These are phyloP conservation scores for Wakefieldia striispora DNA, from an alignment of 768 basidiomycete species.

Conservation along the genomic window DNA sequence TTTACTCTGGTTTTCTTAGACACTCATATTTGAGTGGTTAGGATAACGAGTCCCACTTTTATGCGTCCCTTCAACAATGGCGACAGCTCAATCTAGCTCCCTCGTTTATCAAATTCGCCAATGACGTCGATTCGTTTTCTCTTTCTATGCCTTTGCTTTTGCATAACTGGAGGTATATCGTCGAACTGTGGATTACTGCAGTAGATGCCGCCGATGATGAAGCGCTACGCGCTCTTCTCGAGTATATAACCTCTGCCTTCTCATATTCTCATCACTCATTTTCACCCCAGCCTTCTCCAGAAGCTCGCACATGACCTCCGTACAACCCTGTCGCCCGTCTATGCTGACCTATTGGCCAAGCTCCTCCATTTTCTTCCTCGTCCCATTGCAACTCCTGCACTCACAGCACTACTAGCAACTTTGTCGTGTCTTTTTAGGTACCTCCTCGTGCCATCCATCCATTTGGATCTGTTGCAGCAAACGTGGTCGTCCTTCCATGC, in stretches of 20 bases:
- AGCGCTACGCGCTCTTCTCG: constrained; percentile 67
- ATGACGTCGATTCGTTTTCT: constrained; percentile 56
- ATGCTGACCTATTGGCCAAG: constrained; percentile 50
- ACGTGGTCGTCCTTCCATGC: constrained; percentile 58
- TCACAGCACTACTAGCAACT: constrained; percentile 65
- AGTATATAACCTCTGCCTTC: constrained; percentile 46
- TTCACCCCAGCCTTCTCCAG: constrained; percentile 59
- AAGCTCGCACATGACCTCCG: constrained; percentile 79
- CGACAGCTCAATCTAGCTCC: constrained; percentile 77
- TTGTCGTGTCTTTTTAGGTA: constrained; percentile 70
- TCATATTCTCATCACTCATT: constrained; percentile 9
- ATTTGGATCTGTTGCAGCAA: constrained; percentile 47
- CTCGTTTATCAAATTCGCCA: constrained; percentile 68
- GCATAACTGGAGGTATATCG: constrained; percentile 73
- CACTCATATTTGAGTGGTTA: constrained; percentile 24
- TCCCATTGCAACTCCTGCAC: constrained; percentile 55
- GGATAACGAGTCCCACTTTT: constrained; percentile 81
- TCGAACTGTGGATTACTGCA: constrained; percentile 60
- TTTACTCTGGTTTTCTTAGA: background rate
- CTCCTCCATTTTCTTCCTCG: constrained; percentile 58
- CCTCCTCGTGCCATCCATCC: constrained; percentile 64
- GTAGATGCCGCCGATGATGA: constrained; percentile 66
- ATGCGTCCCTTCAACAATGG: constrained; percentile 71
- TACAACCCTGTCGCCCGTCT: constrained; percentile 67
- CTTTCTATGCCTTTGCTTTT: constrained; percentile 78